Evolutionary conservation across 2,329 filamentous ascomycete genomes (phyloP).

Genomic region (Diaporthe australafricana): DNA sequence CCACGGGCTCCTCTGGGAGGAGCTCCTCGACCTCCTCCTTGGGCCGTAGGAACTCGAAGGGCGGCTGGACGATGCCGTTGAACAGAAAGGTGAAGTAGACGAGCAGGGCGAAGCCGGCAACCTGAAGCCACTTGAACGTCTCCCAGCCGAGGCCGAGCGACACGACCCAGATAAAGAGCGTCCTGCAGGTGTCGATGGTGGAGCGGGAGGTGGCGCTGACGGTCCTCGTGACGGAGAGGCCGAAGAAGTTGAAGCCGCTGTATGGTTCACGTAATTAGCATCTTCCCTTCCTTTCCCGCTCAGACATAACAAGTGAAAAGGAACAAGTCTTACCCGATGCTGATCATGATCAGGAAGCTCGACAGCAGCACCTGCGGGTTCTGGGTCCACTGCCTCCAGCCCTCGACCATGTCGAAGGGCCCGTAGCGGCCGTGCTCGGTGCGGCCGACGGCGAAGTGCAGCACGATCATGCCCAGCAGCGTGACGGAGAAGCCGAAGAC

Average conservation of each 20-base stretch:
- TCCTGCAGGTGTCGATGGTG: conserved; percentile 97
- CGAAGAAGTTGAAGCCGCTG: conserved; percentile 99
- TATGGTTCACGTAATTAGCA: conserved; percentile 23
- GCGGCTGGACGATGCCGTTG: conserved; percentile 91
- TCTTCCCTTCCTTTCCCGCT: neutral
- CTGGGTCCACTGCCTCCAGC: conserved; percentile 81
- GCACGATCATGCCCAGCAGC: conserved; percentile 78
- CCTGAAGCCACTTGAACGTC: conserved; percentile 96
- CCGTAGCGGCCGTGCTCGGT: conserved; percentile 81
- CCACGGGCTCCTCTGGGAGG: conserved; percentile 85
- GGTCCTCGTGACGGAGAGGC: conserved; percentile 87
- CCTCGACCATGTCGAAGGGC: conserved; percentile 91
- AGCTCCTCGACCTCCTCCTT: conserved; percentile 70
- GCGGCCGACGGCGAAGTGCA: conserved; percentile 82
- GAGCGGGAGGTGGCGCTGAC: conserved; percentile 94
- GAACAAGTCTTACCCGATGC: conserved; percentile 80
- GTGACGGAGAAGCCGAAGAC: conserved; percentile 90
- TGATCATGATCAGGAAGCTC: conserved; percentile 94
- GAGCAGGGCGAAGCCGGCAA: conserved; percentile 85
- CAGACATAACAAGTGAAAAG: conserved; percentile 29
- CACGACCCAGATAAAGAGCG: conserved; percentile 97
- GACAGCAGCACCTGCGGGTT: conserved; percentile 79
- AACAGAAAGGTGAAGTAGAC: conserved; percentile 98
- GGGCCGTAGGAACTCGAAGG: conserved; percentile 74
- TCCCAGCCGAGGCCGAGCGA: conserved; percentile 96